Conservation (phyloP, 345 rosid genomes). For the Salix dunnii region DNA sequence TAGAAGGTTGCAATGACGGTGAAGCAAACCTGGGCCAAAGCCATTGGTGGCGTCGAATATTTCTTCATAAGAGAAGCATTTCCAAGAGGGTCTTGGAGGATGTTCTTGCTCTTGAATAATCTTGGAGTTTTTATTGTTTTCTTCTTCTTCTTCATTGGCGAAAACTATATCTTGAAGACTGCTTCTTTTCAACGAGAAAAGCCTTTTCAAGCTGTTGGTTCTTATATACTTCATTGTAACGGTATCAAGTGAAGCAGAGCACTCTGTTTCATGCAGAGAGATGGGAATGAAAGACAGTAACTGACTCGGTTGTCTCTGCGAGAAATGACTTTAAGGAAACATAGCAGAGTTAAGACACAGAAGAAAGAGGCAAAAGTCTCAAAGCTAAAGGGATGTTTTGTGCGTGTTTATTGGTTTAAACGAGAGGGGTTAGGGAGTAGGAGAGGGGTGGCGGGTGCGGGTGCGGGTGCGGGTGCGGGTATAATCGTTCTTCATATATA, state of each 20-base stretch:
- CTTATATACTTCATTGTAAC: constrained; percentile 68
- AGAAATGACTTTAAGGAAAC: not conserved
- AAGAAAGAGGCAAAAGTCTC: not conserved
- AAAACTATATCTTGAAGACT: constrained; percentile 41
- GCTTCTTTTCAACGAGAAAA: constrained; percentile 68
- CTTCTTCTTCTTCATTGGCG: constrained; percentile 28
- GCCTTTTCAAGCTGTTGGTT: constrained; percentile 74
- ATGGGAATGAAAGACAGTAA: not conserved
- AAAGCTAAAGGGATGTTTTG: not conserved
- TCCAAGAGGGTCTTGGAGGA: constrained; percentile 71
- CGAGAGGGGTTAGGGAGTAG: not conserved
- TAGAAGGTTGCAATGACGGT: not conserved
- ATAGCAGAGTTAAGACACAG: not conserved
- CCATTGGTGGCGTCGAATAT: constrained; percentile 66
- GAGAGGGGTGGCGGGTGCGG: not conserved
- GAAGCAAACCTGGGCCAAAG: constrained; percentile 57
- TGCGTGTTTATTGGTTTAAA: not conserved
- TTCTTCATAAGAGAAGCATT: constrained; percentile 85
- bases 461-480: not conserved
- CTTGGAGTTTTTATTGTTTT: constrained; percentile 19
- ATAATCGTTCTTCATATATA: not conserved
- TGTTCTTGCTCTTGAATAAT: constrained; percentile 32
- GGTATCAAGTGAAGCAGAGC: constrained; percentile 13
- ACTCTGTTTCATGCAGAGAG: constrained; percentile 26
- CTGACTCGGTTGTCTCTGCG: not conserved